phyloP scores from a whole-genome alignment of 352 stramenopile genomes.

The Thraustotheca clavata region DNA sequence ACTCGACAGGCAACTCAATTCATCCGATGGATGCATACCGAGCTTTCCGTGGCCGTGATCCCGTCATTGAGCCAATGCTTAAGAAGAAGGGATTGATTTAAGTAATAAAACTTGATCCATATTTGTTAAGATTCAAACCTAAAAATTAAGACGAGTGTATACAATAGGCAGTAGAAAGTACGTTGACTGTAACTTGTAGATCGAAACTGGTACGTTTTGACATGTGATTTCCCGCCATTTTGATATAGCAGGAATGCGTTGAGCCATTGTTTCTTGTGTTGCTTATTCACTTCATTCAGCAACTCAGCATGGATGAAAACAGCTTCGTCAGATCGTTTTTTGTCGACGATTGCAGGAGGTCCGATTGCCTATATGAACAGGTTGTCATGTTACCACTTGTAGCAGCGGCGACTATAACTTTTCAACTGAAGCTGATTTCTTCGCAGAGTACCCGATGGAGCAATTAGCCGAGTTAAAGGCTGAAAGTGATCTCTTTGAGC shows the following conservation, averaged over 20 bases:
- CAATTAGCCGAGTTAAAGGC: constrained; percentile 7
- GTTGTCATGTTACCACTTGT: no score
- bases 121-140: no score
- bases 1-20: constrained; percentile 40
- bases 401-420: background rate
- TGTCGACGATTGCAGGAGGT: constrained; percentile 1
- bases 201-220: no score
- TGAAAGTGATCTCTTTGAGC: constrained; percentile 5
- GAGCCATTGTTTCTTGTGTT: no score
- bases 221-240: no score
- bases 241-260: background rate
- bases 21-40: constrained; percentile 43
- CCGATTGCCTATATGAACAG: no score
- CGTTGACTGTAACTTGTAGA: background rate
- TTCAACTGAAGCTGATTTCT: background rate
- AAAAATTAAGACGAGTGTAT: no score
- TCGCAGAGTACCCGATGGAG: background rate
- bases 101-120: no score
- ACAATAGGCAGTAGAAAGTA: background rate
- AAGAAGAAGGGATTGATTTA: constrained; percentile 40
- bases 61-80: constrained; percentile 52
- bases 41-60: constrained; percentile 45
- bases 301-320: constrained; percentile 12
- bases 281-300: no score
- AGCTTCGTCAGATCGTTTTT: constrained; percentile 21